Evolutionary conservation across 2,329 filamentous ascomycete genomes (phyloP).

Genomic region (Claviceps sp.): DNA sequence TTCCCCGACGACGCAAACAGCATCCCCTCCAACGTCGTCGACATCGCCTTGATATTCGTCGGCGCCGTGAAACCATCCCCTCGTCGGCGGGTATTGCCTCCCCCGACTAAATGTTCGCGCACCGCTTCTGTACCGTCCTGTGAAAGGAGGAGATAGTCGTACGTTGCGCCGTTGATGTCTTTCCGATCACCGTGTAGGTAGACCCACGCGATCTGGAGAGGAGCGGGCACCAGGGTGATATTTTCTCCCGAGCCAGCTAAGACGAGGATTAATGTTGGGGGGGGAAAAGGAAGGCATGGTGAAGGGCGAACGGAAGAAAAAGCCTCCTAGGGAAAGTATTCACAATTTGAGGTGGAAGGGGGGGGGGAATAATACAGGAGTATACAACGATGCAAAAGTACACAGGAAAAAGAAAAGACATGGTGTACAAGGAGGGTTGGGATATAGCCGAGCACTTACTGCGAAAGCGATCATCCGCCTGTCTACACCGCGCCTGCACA

Average conservation of each 20-base stretch:
- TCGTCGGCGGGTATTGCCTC: conserved; percentile 1
- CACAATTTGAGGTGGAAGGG: too few relatives aligned
- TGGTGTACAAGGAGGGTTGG: too few relatives aligned
- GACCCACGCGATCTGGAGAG: conserved; percentile 10
- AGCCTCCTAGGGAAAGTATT: too few relatives aligned
- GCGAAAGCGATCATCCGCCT: conserved; percentile 5
- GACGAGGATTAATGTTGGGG: neutral
- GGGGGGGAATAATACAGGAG: neutral
- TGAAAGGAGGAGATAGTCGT: conserved; percentile 10
- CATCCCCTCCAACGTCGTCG: conserved; percentile 8
- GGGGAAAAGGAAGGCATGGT: neutral
- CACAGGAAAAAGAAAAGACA: neutral
- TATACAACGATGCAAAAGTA: neutral
- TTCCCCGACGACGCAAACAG: conserved; percentile 10
- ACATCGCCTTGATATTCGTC: conserved; percentile 5
- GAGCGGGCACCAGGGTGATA: conserved; percentile 1
- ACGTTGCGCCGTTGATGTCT: neutral
- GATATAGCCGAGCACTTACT: conserved; percentile 4
- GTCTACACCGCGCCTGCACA: conserved; percentile 7
- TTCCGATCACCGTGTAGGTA: neutral
- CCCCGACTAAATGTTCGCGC: conserved; percentile 8
- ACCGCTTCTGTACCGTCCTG: conserved; percentile 5
- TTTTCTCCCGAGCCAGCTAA: conserved; percentile 6
- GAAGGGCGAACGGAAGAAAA: neutral
- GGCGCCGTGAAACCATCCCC: conserved; percentile 5